Percentiles rank a stretch among this genome's conserved stretches.
These are phyloP conservation scores for Combretum micranthum DNA, from an alignment of 345 rosid genomes.

Conservation along the genomic window DNA sequence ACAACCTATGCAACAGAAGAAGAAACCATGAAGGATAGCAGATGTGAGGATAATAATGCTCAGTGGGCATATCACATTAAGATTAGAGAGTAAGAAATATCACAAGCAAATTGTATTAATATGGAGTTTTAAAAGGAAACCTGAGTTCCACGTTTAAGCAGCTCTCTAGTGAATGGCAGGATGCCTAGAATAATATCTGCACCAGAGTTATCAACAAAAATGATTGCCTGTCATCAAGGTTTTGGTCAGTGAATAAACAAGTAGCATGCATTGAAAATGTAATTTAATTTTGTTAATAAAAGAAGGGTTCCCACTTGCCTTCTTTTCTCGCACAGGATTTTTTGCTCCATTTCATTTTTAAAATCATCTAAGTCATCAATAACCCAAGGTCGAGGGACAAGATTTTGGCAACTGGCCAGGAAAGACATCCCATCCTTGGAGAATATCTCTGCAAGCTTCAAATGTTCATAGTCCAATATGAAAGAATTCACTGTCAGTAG, in stretches of 20 bases:
- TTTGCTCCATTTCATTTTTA: slow-evolving; percentile 70
- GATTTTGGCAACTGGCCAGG: slow-evolving; percentile 87
- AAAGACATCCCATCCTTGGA: slow-evolving; percentile 96
- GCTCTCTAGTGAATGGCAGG: slow-evolving; percentile 88
- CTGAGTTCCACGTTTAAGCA: slow-evolving; percentile 82
- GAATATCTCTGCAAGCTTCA: slow-evolving; percentile 98
- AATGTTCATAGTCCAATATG: slow-evolving; percentile 9
- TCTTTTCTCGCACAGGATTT: slow-evolving; percentile 96
- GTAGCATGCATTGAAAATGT: slow-evolving; percentile 2
- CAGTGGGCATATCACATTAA: neutral
- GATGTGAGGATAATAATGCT: neutral
- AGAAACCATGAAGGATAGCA: neutral
- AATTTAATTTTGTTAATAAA: neutral
- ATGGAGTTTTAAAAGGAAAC: slow-evolving; percentile 24
- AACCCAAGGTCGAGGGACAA: slow-evolving; percentile 91
- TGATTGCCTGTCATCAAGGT: slow-evolving; percentile 56
- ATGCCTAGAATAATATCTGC: slow-evolving; percentile 96
- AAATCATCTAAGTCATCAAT: slow-evolving; percentile 85
- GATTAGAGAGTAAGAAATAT: neutral
- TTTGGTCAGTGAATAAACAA: slow-evolving; percentile 12
- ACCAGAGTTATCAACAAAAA: slow-evolving; percentile 96
- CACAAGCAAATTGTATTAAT: neutral
- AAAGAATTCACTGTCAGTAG: neutral
- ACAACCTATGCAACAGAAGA: slow-evolving; percentile 52
- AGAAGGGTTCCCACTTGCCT: slow-evolving; percentile 34